Base-by-base conservation (phyloP, 2,329 filamentous ascomycete species). In the Scedosporium dehoogii region DNA sequence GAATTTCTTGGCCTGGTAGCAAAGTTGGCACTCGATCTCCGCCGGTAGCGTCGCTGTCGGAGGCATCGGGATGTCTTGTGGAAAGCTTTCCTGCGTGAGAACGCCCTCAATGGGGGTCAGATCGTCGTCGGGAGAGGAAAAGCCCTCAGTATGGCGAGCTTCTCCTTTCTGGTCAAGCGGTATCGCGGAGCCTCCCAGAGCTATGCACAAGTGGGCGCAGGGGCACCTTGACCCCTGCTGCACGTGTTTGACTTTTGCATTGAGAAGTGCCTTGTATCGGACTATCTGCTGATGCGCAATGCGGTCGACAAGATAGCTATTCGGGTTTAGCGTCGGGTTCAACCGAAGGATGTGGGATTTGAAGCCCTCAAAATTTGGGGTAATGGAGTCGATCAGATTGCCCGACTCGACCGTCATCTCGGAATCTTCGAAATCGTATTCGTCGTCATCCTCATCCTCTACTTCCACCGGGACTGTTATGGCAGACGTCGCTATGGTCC, bases 1-100 rank as follows among this genome's bases (percentile, higher is more conserved):
- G 68, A 94, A 92, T 69, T 86, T 91, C 78, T 94, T 96, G 60
- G 86, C 82, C 67, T 87, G 85, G 76, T 91, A 96, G 75, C 92
- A 96, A 23, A 96, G 78, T 44, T 89, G 88, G 68, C 92, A 97
- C 76, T 97, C 92, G 65, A 96, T 93, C 70, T 93, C 87, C 3
- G 92, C 91, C 0, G 92, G 92, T 6, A 97, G 80, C 16, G 84
- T 83, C 63, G 79, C 81, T 2, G 91, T 88, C 1, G 91, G 91
- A 5, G 92, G 92, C 73, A 91, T 83, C 6, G 91, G 91, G 4
- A 96, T 91, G 23, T 91, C 90, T 3, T 76, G 75, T 0, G 92
- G 91, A 69, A 96, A 96, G 65, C 86, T 88, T 18, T 92, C 89
- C 9, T 83, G 78, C 12, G 81, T 86, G 57, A 92, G 85, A 3